A percentile compares a stretch with the other conserved stretches of the same genome.
These are phyloP conservation scores for Sergeia podlipaevii DNA, from an alignment of 208 protist genomes.

Conservation along the genomic window DNA sequence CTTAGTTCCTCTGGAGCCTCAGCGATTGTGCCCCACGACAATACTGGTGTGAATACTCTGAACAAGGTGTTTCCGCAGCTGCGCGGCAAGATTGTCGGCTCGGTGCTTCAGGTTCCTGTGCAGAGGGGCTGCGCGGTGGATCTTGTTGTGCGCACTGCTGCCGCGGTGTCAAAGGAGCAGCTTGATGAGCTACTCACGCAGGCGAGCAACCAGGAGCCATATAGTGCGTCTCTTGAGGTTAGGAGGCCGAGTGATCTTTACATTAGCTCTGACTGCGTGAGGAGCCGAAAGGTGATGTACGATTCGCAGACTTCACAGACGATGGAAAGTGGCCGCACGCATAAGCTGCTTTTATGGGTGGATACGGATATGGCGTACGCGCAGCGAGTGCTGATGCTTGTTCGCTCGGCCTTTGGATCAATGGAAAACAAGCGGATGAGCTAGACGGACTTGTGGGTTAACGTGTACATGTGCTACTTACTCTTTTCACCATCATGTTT, in stretches of 20 bases:
- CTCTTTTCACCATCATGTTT: not conserved
- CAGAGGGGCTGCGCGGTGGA: constrained; percentile 97
- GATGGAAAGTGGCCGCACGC: constrained; percentile 16
- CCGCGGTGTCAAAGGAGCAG: constrained; percentile 87
- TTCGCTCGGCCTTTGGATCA: no score
- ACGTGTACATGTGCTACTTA: not conserved
- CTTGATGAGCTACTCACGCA: constrained; percentile 90
- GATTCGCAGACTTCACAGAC: constrained; percentile 24
- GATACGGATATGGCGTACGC: constrained; percentile 33
- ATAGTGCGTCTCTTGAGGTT: not conserved
- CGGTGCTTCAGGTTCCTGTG: constrained; percentile 97
- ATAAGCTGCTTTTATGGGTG: constrained; percentile 63
- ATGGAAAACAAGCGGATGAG: no score
- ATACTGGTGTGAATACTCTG: constrained; percentile 97
- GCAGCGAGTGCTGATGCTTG: constrained; percentile 16
- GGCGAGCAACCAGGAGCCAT: constrained; percentile 33
- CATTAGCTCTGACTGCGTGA: constrained; percentile 39
- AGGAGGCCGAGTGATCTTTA: constrained; percentile 1
- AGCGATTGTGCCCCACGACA: constrained; percentile 98
- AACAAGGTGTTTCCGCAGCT: constrained; percentile 86
- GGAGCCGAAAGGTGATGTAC: constrained; percentile 28
- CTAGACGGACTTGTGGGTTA: no score
- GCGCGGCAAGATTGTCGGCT: constrained; percentile 70
- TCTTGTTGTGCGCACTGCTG: constrained; percentile 88
- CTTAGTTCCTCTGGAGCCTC: constrained; percentile 22